Base-by-base conservation (phyloP, 441 rosid genomes). In the Corymbia citriodora region DNA sequence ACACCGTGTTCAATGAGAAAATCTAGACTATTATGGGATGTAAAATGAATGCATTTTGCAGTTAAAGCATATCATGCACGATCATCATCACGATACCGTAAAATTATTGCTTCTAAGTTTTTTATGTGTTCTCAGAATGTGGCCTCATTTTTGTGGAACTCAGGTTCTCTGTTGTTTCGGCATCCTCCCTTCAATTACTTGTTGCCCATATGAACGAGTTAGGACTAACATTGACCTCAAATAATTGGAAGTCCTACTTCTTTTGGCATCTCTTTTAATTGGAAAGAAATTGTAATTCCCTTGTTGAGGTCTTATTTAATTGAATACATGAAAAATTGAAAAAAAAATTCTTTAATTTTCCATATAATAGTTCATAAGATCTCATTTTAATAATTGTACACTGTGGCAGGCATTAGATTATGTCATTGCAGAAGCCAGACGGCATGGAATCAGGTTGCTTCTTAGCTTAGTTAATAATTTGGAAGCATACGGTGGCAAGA, bases 401-500 rank as follows among this genome's bases (percentile, higher is more conserved):
- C 31, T 57, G 45, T 55, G 72, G 89, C 96, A 98, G 99, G 99
- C 97, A 50, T 94, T 98, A 94, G 99, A 98, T 94, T 93, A 95
- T 94, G 99, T 97, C 70, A 94, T 98, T 93, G 98, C 96, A 70
- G 99, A 97, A 95, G 99, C 99, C 45, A 94, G 94, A 91, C 93
- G 87, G 57, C 95, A 94, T 54, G 96, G 94, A 89, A 91, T 98
- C 89, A 95, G 97, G 93, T 93, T 97, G 91, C 97, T 98, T 91
- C 97, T 98, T 50, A 92, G 98, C 93, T 93, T 98, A 89, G 98
- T 96, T 49, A 97, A 98, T 87, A 98, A 98, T 94, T 94, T 97
- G 90, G 96, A 95, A 57, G 95, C 98, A 53, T 98, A 96, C 89
- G 99, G 99, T 82, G 99, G 99, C 65, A 98, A 98, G 92, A 95